Base-by-base conservation (phyloP, 352 stramenopile species). In the Lagenidium sp. region DNA sequence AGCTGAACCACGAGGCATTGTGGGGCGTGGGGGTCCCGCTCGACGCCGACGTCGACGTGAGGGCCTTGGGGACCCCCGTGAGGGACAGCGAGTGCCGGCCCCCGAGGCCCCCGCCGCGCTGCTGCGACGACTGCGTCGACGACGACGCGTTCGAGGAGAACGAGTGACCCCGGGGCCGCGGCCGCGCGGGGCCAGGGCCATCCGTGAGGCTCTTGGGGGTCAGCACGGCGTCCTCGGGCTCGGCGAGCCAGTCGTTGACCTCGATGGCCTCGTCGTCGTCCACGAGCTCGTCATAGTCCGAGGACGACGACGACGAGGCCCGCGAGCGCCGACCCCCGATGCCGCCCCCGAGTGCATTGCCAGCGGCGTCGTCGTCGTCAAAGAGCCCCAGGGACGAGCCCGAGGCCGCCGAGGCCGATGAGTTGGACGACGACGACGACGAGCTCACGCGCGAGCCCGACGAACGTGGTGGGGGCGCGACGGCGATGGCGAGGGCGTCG, bases 221-320 rank as follows among this genome's bases (percentile, higher is more conserved):
- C 31, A 82, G 50, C 26, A 85, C 52, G 0, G 68, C 68, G 43
- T 83, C 69, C 20, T 85, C 65, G 0, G 68, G 67, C 25, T 86
- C 77, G 55, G 85, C 77, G 16, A 89, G 74, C 77, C 77, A 89
- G 53, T 89, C 77, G 41, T 62, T 79, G 12, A 89, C 60, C 36
- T 71, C 54, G 3, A 82, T 41, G n/a, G n/a, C n/a, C 18, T 85
- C 77, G 22, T 83, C 74, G 0, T 56, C 58, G 1, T 80, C 68
- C 2, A 64, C 19, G 16, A 63, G 29, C 16, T 68, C 62, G 37
- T 68, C 62, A 29, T 58, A 50, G 28, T 23, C 22, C 11, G 48
- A 56, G 6, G 34, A 43, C 35, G 35, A 21, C 25, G 32, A 30
- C 34, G 40, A 21, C 16, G 35, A 36, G 15, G 30, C 38, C 4